Evolutionary conservation across 345 rosid species (phyloP).

Genomic region (Ceriops zippeliana): DNA sequence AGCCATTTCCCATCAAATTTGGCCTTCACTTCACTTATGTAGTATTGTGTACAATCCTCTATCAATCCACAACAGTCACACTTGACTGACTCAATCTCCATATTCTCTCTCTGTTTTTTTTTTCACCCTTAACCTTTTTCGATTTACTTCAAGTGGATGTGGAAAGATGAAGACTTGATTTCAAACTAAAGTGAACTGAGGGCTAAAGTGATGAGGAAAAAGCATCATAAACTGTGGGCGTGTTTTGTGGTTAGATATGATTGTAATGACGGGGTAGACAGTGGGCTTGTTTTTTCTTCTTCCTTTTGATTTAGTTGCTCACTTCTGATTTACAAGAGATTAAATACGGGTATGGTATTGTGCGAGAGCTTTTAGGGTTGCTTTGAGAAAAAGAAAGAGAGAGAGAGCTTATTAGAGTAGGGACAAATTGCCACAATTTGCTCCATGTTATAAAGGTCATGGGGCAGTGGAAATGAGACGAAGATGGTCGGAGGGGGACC

Average conservation of each 20-base stretch:
- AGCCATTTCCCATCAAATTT: slow-evolving; percentile 90
- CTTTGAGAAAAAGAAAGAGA: slow-evolving; percentile 12
- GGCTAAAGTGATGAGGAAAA: too few species aligned
- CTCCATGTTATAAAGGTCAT: slow-evolving; percentile 65
- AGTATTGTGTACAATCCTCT: slow-evolving; percentile 88
- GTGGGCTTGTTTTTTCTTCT: slow-evolving; percentile 18
- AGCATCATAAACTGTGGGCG: background rate
- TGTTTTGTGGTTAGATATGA: slow-evolving; percentile 32
- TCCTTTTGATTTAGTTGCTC: slow-evolving; percentile 11
- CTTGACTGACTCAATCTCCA: slow-evolving; percentile 82
- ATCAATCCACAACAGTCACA: slow-evolving; percentile 89
- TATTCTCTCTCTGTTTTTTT: slow-evolving; percentile 5
- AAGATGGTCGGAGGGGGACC: slow-evolving; percentile 45
- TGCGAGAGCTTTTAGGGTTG: slow-evolving; percentile 33
- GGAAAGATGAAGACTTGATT: too few species aligned
- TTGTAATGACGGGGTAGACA: slow-evolving; percentile 13
- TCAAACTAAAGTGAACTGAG: too few species aligned
- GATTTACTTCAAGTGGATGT: too few species aligned
- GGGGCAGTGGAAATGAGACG: slow-evolving; percentile 39
- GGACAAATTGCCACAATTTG: slow-evolving; percentile 47
- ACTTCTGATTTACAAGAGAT: slow-evolving; percentile 16
- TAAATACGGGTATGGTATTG: slow-evolving; percentile 19
- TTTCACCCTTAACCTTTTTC: background rate
- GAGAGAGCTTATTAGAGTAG: slow-evolving; percentile 10
- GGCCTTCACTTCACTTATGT: slow-evolving; percentile 64